These are phyloP conservation scores for Acarospora socialis DNA, from an alignment of 2,329 filamentous ascomycete genomes.

Conservation along the genomic window DNA sequence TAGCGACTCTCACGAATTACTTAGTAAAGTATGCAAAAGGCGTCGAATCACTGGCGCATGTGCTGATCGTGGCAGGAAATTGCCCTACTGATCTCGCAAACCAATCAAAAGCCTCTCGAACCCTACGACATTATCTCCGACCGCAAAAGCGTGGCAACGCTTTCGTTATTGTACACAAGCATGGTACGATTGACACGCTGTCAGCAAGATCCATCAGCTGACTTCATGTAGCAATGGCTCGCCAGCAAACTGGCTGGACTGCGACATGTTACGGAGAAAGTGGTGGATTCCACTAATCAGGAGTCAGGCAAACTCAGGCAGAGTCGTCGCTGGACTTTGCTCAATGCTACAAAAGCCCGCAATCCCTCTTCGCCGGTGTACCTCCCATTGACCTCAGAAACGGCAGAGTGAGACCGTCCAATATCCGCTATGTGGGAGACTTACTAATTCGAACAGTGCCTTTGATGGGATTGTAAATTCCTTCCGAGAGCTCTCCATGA, in stretches of 20 bases:
- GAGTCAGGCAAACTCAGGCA: slow-evolving; percentile 35
- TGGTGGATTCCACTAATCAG: slow-evolving; percentile 46
- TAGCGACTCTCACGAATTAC: slow-evolving; percentile 37
- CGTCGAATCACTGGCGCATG: background rate
- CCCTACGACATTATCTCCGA: slow-evolving; percentile 79
- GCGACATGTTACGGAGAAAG: slow-evolving; percentile 64
- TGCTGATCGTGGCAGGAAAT: slow-evolving; percentile 42
- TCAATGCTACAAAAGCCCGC: slow-evolving; percentile 45
- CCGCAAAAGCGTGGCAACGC: slow-evolving; percentile 65
- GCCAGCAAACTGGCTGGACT: slow-evolving; percentile 68
- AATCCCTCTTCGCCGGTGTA: slow-evolving; percentile 57
- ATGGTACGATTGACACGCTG: slow-evolving; percentile 41
- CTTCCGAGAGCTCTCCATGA: slow-evolving; percentile 65
- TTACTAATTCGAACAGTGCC: slow-evolving; percentile 35
- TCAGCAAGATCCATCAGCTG: slow-evolving; percentile 6
- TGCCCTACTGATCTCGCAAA: slow-evolving; percentile 36
- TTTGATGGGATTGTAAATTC: slow-evolving; percentile 80
- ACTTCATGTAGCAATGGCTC: slow-evolving; percentile 57
- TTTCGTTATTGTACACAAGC: slow-evolving; percentile 87
- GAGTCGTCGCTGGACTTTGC: slow-evolving; percentile 69
- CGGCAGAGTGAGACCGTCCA: slow-evolving; percentile 49
- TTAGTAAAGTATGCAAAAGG: slow-evolving; percentile 39
- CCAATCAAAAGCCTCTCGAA: slow-evolving; percentile 48
- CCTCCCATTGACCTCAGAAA: slow-evolving; percentile 76
- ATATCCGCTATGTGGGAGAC: background rate